Conservation (phyloP, 305 asterid genomes). For the Fraxinus ornus region DNA sequence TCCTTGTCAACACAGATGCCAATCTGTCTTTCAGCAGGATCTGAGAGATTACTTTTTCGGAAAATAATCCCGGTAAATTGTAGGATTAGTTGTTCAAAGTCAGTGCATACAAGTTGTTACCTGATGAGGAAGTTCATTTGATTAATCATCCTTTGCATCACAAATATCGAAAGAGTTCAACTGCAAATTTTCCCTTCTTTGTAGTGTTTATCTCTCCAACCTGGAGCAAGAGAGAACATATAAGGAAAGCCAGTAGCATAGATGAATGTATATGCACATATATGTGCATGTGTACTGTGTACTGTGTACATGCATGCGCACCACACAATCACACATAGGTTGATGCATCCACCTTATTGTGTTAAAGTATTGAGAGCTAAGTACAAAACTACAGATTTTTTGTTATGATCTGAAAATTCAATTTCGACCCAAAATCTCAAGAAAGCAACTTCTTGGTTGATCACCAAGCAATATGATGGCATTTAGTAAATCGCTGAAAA, state of each 20-base stretch:
- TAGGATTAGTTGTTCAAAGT: background rate
- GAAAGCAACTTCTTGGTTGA: background rate
- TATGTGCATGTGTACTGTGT: background rate
- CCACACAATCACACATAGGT: background rate
- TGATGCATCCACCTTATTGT: background rate
- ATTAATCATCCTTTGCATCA: conserved; percentile 26
- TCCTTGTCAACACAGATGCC: background rate
- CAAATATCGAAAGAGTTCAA: conserved; percentile 69
- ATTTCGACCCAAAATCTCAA: background rate
- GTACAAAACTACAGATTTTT: background rate
- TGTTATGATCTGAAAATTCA: background rate
- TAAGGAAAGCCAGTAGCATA: background rate
- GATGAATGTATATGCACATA: background rate
- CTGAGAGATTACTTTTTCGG: background rate
- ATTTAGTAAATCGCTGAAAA: background rate
- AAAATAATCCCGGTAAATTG: background rate
- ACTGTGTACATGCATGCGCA: background rate
- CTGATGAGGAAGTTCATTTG: background rate
- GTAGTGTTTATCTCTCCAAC: conserved; percentile 75
- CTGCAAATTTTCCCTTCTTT: conserved; percentile 72
- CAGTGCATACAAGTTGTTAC: background rate
- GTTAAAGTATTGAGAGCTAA: background rate
- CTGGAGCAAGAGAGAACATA: conserved; percentile 31
- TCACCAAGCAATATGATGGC: background rate
- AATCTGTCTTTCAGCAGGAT: background rate